Base-by-base conservation (phyloP, 2,329 filamentous ascomycete genomes). In the Pseudofabraea citricarpa region DNA sequence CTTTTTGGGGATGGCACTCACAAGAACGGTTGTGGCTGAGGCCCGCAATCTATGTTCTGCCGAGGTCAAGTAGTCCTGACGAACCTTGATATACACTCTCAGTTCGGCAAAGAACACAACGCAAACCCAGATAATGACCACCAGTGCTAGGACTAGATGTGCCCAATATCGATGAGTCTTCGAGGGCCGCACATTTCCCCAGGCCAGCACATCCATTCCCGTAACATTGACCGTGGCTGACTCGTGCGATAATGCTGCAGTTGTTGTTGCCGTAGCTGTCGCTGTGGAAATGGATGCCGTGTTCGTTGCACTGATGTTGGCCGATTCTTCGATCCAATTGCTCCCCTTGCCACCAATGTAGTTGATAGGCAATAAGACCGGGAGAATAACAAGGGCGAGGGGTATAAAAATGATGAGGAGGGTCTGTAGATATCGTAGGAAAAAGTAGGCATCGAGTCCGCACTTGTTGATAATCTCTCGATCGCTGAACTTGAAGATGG, bases 401-500 rank as follows among this genome's bases (percentile, higher is more conserved):
- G 93, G 90, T 29, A 95, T 69, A 62, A 98, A 97, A 49, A 98
- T 95, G 60, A 95, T 83, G 33, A 97, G 76, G 5, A 97, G 79
- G 58, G 87, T 85, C 48, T 85, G 81, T 20, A 90, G 77, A 59
- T 95, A 98, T 49, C 94, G 86, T 1, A 98, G 74, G 64, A 98
- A 98, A 71, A 97, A 95, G 68, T 95, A 98, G 58, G 91, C 90
- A 62, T 98, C 93, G 8, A 98, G 77, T 15, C 93, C 93, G 55
- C 91, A 96, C 65, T 96, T 95, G 41, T 91, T 85, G 56, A 98
- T 95, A 54, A 98, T 81, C 55, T 95, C 88, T 10, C 87, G 74
- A 49, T 87, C 77, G 71, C 80, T 64, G 68, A 87, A 68, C 69
- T 82, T 64, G 68, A 87, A 73, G 73, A 95, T 61, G 64, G 76